Evolutionary conservation across 2,329 filamentous ascomycete species (phyloP).

Genomic region (Fusarium sacchari): DNA sequence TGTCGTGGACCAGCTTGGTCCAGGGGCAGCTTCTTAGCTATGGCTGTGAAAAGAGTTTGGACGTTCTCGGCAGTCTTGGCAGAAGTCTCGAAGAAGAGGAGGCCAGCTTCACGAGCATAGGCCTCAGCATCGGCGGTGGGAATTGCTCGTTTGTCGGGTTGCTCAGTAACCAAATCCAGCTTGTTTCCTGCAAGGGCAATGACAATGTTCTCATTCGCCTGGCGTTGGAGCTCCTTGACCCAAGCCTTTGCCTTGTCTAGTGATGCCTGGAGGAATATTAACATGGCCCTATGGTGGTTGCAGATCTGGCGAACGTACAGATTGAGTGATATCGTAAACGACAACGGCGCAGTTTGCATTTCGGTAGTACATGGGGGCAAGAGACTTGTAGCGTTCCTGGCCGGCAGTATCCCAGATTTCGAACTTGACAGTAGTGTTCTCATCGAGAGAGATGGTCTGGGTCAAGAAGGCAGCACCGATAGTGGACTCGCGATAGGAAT

Average conservation of each 20-base stretch:
- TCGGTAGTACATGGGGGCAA: slow-evolving; percentile 99
- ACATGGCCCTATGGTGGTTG: background rate
- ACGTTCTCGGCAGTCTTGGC: slow-evolving; percentile 98
- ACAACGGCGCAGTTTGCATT: slow-evolving; percentile 99
- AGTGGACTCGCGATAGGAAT: slow-evolving; percentile 95
- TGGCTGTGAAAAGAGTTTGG: slow-evolving; percentile 93
- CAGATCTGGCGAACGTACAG: slow-evolving; percentile 69
- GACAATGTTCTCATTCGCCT: slow-evolving; percentile 99
- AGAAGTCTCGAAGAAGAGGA: slow-evolving; percentile 98
- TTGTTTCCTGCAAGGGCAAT: slow-evolving; percentile 99
- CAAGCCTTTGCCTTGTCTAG: slow-evolving; percentile 99
- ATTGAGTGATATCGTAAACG: slow-evolving; percentile 99
- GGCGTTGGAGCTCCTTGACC: slow-evolving; percentile 98
- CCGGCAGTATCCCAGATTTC: slow-evolving; percentile 99
- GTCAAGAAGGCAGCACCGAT: slow-evolving; percentile 99
- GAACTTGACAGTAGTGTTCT: slow-evolving; percentile 98
- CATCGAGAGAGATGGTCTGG: slow-evolving; percentile 97
- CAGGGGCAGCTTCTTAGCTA: slow-evolving; percentile 96
- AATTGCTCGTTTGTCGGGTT: slow-evolving; percentile 95
- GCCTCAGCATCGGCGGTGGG: slow-evolving; percentile 89
- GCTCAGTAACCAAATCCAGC: slow-evolving; percentile 92
- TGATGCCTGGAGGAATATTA: slow-evolving; percentile 68
- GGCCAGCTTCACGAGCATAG: slow-evolving; percentile 90
- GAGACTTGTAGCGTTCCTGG: slow-evolving; percentile 98
- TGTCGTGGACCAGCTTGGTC: slow-evolving; percentile 95